Evolutionary conservation across 1,284 basidiomycete genomes (phyloP).

Genomic region (Microbotryum saponariae): DNA sequence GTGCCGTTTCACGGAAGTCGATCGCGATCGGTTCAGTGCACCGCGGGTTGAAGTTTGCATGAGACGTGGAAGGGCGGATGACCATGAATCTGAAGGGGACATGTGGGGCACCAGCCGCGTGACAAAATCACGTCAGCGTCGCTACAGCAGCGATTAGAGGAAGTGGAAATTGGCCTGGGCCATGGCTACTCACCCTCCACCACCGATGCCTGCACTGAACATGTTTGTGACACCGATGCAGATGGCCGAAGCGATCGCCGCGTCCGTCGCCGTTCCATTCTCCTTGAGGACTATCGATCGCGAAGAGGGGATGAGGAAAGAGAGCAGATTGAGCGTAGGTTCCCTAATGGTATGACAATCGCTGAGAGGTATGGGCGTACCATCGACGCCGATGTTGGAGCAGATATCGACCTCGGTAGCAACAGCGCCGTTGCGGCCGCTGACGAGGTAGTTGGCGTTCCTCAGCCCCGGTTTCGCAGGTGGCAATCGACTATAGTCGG

Average conservation of each 20-base stretch:
- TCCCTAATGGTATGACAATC: no score
- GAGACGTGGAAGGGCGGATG: conserved; percentile 57
- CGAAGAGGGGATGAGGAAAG: neutral
- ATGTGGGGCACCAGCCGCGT: no score
- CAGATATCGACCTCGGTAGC: conserved; percentile 77
- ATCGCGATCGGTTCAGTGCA: conserved; percentile 52
- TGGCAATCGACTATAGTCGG: conserved; percentile 33
- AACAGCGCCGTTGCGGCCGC: conserved; percentile 70
- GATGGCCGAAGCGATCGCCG: conserved; percentile 68
- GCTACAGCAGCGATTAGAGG: neutral
- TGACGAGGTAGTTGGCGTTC: conserved; percentile 67
- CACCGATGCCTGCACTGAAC: conserved; percentile 78
- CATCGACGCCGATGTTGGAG: conserved; percentile 67
- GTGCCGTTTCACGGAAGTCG: conserved; percentile 83
- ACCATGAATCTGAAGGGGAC: conserved; percentile 61
- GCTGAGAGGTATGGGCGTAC: conserved; percentile 8
- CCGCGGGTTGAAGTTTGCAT: conserved; percentile 47
- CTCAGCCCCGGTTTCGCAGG: conserved; percentile 35
- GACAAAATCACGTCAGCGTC: neutral
- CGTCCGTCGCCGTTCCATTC: conserved; percentile 86
- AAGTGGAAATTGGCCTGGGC: no score
- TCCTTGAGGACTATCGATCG: conserved; percentile 42
- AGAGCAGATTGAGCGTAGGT: no score
- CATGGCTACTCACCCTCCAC: conserved; percentile 50
- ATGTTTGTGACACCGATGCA: conserved; percentile 82